Base-by-base conservation (phyloP, 345 rosid species). In the Citrus mangshanensis region DNA sequence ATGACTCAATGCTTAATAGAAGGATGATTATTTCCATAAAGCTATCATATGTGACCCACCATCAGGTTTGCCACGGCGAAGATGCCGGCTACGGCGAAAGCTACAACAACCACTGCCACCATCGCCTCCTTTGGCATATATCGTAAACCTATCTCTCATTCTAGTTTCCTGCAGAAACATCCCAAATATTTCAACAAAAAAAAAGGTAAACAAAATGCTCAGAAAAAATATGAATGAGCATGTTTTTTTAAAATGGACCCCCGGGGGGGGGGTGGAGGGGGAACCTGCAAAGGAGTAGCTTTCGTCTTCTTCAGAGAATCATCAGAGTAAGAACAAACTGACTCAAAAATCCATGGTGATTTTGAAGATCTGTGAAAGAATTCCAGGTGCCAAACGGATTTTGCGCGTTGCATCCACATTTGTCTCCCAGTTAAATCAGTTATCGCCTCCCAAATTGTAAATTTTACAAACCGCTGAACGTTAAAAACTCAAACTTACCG, bases 61-160 rank as follows among this genome's bases (percentile, higher is more conserved):
- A 85, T 91, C 95, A 77, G 93, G 81, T 80, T 68, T 84, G 40
- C 93, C 93, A 70, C 71, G 85, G 30, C 87, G 88, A 64, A 83
- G 87, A 80, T 77, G 84, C 42, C 91, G 79, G 80, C 91, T 86
- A 9, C 87, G 86, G 19, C 87, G 91, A 61, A 87, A 40, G 66
- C 95, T 89, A 22, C 32, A 81, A 79, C 88, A 89, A 54, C 95
- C 93, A 70, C 70, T 85, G 77, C 95, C 95, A 51, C 95, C 95
- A 85, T 86, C 89, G 38, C 93, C 95, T 38, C 91, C 95, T 83
- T 86, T 91, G 63, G 83, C 89, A 81, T 82, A 72, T 58, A 91
- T 74, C 51, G 70, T 85, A 73, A 76, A 78, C 75, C 84, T 86
- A 75, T 89, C 95, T 70, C 83, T 88, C 95, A 89, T 91, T 88